These are phyloP conservation scores for Actinidia polygama DNA, from an alignment of 179 eudicot genomes.

Conservation along the genomic window DNA sequence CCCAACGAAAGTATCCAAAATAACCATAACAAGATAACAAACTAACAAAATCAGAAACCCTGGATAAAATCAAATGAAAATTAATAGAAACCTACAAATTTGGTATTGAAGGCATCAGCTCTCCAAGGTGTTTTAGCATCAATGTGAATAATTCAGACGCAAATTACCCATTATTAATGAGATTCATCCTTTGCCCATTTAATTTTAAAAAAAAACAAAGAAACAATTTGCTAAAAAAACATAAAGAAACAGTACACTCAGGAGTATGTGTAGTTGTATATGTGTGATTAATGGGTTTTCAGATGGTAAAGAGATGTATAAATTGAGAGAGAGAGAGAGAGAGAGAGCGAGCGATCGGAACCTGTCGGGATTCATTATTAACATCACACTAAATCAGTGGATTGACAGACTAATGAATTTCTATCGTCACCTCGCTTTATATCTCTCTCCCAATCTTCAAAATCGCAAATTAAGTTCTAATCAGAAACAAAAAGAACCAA, in stretches of 20 bases:
- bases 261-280: too few species aligned
- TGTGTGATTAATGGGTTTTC: too few species aligned
- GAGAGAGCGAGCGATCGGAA: constrained; percentile 54
- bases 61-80: neutral
- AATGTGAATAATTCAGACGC: constrained; percentile 63
- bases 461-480: neutral
- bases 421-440: constrained; percentile 56
- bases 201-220: neutral
- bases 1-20: too few species aligned
- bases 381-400: constrained; percentile 74
- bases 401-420: constrained; percentile 79
- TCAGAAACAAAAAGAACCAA: neutral
- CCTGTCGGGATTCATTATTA: constrained; percentile 76
- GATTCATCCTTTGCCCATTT: constrained; percentile 59
- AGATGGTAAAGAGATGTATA: too few species aligned
- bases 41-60: too few species aligned
- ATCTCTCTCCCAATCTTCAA: neutral
- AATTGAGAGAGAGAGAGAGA: neutral
- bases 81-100: neutral
- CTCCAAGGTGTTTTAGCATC: constrained; percentile 83
- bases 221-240: neutral
- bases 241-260: too few species aligned
- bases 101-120: constrained; percentile 59
- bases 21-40: too few species aligned
- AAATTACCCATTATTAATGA: constrained; percentile 77